Evolutionary conservation across 495 filamentous ascomycete genomes (phyloP), one percentile per base, ranked within the genome.

Genomic region (Xylaria intraflava): DNA sequence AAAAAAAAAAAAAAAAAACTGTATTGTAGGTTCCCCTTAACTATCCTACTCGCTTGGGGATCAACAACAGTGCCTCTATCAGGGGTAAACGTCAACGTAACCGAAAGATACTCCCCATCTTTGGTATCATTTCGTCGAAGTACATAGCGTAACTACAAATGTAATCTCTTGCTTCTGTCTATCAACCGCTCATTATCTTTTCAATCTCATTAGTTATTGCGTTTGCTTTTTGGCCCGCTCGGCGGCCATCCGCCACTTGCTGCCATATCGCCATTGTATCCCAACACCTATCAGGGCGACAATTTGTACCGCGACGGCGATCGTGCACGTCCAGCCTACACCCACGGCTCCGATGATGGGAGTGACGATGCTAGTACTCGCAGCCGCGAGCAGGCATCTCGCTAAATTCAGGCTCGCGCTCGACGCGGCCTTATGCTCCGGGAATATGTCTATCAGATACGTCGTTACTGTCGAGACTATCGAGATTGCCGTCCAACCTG

Each of bases 381-480:
- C 69, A 9, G 72, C 73, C 0, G 62, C 72, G 33, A 75, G 58
- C 17, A 69, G 55, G 53, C 73, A 76, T 16, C 71, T 58, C 8
- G 68, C 64, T 3, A 76, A 53, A 43, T 75, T 76, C 38, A 72
- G 16, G 22, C 65, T 68, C 8, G 73, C 72, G 30, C 62, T 71
- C 0, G 70, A 69, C 9, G 65, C 64, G 2, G 72, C 68, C 29
- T 67, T 68, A 0, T 62, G 56, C 20, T 64, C 56, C 8, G 66
- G 61, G 46, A 72, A 72, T 3, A 74, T 50, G 42, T 77, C 74
- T 16, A 76, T 63, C 22, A 72, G 57, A 39, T 73, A 74, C 3
- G 72, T 74, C 41, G 64, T 70, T 16, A 69, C 61, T 5, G 66
- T 53, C 20, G 62, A 67, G 23, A 70, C 67, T 7, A 65, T 70